A percentile compares a stretch with the other conserved stretches of the same genome.
These are phyloP conservation scores for Fusarium caatingaense DNA, from an alignment of 2,329 filamentous ascomycete genomes.

Conservation along the genomic window DNA sequence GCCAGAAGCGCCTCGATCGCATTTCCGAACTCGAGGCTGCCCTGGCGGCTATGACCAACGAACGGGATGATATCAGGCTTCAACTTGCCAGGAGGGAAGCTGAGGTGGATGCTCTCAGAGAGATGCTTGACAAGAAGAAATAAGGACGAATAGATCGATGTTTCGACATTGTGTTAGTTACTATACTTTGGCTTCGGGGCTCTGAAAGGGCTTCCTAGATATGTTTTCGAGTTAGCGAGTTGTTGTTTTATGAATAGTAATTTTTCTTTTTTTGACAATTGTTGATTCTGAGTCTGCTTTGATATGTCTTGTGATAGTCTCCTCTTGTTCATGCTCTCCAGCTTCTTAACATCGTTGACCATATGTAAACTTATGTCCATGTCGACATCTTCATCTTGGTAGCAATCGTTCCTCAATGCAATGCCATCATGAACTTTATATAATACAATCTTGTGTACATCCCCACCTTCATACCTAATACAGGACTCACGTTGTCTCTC, in stretches of 20 bases:
- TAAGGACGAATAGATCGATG: background rate
- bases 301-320: background rate
- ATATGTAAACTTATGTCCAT: too few relatives aligned
- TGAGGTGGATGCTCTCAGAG: constrained; percentile 70
- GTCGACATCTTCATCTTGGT: background rate
- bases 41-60: constrained; percentile 67
- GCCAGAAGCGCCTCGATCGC: constrained; percentile 76
- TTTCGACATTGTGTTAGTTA: background rate
- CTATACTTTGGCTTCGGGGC: constrained; percentile 15
- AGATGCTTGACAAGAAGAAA: constrained; percentile 55
- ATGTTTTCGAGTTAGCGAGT: constrained; percentile 24
- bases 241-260: constrained; percentile 1
- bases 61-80: constrained; percentile 72
- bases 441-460: too few relatives aligned
- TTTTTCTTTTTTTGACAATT: constrained; percentile 19
- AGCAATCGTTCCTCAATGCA: background rate
- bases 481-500: too few relatives aligned
- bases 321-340: background rate
- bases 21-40: constrained; percentile 70
- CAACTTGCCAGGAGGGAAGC: constrained; percentile 73
- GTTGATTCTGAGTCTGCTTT: background rate
- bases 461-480: too few relatives aligned
- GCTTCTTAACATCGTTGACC: background rate
- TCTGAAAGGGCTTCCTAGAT: constrained; percentile 30
- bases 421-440: background rate